These are phyloP conservation scores for Cutaneotrichosporon sp. DNA, from an alignment of 1,284 basidiomycete genomes.

Conservation along the genomic window DNA sequence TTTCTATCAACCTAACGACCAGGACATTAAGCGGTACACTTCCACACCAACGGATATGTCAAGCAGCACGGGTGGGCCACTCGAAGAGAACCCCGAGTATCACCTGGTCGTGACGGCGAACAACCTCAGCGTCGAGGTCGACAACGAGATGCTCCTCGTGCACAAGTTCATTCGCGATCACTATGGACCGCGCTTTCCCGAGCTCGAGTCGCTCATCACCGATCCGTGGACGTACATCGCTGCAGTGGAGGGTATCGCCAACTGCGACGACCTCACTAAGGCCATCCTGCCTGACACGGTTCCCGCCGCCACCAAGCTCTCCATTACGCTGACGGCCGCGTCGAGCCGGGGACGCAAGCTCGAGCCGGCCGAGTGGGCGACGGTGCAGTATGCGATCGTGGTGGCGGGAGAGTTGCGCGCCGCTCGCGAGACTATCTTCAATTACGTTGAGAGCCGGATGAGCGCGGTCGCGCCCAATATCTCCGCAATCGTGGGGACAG, in stretches of 20 bases:
- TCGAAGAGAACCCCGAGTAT: conserved; percentile 94
- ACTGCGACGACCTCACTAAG: conserved; percentile 80
- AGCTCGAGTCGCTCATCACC: conserved; percentile 89
- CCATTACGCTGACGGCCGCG: conserved; percentile 92
- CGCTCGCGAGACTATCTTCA: conserved; percentile 90
- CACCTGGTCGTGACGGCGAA: conserved; percentile 94
- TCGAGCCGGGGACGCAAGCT: conserved; percentile 79
- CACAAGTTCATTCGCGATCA: conserved; percentile 99
- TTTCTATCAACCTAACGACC: neutral
- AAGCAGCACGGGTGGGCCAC: conserved; percentile 62
- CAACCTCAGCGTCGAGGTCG: conserved; percentile 96
- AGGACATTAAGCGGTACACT: conserved; percentile 88
- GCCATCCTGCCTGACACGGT: conserved; percentile 75
- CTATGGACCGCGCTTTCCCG: conserved; percentile 93
- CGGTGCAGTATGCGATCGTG: conserved; percentile 80
- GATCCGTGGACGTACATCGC: conserved; percentile 91
- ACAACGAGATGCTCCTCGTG: conserved; percentile 95
- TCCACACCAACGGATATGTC: conserved; percentile 70
- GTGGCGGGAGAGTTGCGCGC: conserved; percentile 84
- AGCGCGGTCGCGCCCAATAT: conserved; percentile 96
- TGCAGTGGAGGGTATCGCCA: conserved; percentile 83
- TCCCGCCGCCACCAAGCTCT: conserved; percentile 91
- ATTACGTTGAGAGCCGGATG: conserved; percentile 99
- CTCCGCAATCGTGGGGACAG: conserved; percentile 95
- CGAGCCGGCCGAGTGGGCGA: conserved; percentile 68